These are phyloP conservation scores for Phytophthora sp. DNA, from an alignment of 352 stramenopile species.

Conservation along the genomic window DNA sequence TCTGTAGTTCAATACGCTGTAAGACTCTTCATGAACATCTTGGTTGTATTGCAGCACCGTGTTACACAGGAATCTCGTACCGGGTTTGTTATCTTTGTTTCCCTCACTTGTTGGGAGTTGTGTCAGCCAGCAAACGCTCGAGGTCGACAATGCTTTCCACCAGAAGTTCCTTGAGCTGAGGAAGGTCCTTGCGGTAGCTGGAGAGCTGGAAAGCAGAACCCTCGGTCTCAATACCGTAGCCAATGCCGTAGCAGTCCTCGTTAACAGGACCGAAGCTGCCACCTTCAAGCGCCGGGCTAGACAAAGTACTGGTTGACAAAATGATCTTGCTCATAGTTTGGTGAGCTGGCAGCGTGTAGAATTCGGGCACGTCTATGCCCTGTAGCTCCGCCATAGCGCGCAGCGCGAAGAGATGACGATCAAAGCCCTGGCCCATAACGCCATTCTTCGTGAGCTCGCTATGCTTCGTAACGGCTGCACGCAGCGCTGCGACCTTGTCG, in stretches of 20 bases:
- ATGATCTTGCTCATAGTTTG: conserved; percentile 90
- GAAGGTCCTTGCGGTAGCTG: conserved; percentile 82
- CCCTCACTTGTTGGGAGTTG: conserved; percentile 39
- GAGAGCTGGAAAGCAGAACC: conserved; percentile 88
- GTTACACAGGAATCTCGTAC: background rate
- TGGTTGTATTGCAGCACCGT: background rate
- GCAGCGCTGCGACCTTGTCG: conserved; percentile 74
- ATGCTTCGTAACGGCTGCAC: conserved; percentile 85
- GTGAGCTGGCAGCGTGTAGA: conserved; percentile 84
- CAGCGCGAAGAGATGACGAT: conserved; percentile 87
- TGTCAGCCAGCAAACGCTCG: conserved; percentile 61
- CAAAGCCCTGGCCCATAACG: conserved; percentile 91
- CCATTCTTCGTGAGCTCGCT: conserved; percentile 90
- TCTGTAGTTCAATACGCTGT: conserved; percentile 6
- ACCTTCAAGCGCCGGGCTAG: conserved; percentile 81
- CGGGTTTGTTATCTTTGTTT: background rate
- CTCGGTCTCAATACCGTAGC: conserved; percentile 87
- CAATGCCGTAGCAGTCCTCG: conserved; percentile 90
- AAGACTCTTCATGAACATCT: conserved; percentile 6
- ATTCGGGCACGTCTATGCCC: conserved; percentile 59
- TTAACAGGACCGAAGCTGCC: conserved; percentile 92
- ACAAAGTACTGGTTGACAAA: conserved; percentile 91
- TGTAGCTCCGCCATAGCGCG: conserved; percentile 73
- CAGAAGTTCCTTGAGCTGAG: conserved; percentile 74
- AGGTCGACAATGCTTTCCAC: conserved; percentile 79